Percentiles rank a stretch among this genome's conserved stretches.
phyloP scores from a whole-genome alignment of 202 grass and related monocot genomes.

The Carex arenaria region DNA sequence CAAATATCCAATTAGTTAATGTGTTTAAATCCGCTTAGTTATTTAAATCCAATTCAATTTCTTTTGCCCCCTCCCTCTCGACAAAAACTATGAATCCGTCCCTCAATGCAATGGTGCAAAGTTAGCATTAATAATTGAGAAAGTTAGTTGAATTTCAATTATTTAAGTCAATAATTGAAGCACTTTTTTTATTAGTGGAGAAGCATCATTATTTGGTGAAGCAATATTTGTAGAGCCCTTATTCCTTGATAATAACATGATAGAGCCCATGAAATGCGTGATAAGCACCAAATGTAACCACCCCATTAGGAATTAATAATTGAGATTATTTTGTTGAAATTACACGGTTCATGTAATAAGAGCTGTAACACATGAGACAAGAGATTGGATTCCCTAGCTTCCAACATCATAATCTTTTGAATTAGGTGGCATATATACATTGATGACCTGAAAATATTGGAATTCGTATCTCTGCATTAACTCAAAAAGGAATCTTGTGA shows the following conservation, averaged over 20 bases:
- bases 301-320: not conserved
- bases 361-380: not conserved
- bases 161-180: not conserved
- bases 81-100: too few relatives aligned
- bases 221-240: not conserved
- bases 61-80: too few relatives aligned
- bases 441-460: not conserved
- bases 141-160: not conserved
- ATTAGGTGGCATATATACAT: not conserved
- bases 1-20: too few relatives aligned
- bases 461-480: too few relatives aligned
- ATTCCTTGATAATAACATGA: not conserved
- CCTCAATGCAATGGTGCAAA: too few relatives aligned
- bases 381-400: not conserved
- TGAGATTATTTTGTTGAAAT: not conserved
- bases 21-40: too few relatives aligned
- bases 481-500: too few relatives aligned
- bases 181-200: conserved; percentile 1
- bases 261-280: not conserved
- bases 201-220: not conserved
- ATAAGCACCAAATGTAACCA: not conserved
- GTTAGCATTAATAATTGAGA: not conserved
- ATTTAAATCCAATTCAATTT: too few relatives aligned
- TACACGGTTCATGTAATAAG: not conserved
- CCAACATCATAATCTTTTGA: not conserved